Conservation (phyloP, 495 filamentous ascomycete species). For the Aspergillus egyptiacus region DNA sequence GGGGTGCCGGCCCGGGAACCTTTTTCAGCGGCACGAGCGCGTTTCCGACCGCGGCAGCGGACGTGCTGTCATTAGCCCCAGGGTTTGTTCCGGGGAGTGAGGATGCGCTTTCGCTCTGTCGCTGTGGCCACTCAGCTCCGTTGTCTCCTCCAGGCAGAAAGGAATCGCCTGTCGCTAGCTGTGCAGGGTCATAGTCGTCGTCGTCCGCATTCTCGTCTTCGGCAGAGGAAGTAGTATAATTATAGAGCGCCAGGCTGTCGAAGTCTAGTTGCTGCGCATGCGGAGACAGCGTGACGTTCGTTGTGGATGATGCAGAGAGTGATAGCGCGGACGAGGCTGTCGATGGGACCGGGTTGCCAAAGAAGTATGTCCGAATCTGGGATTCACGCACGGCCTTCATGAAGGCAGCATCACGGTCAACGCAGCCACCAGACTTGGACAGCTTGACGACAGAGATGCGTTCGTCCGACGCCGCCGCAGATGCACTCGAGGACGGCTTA, state of each 20-base stretch:
- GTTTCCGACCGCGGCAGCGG: constrained; percentile 13
- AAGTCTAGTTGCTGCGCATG: constrained; percentile 77
- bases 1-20: constrained; percentile 29
- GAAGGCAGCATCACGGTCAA: constrained; percentile 70
- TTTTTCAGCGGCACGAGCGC: constrained; percentile 30
- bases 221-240: constrained; percentile 40
- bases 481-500: constrained; percentile 50
- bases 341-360: constrained; percentile 56
- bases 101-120: constrained; percentile 18
- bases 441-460: constrained; percentile 68
- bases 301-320: constrained; percentile 29
- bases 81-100: constrained; percentile 25
- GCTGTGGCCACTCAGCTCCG: constrained; percentile 25
- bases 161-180: constrained; percentile 35
- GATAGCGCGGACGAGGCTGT: constrained; percentile 30
- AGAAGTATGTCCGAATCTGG: constrained; percentile 88
- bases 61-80: constrained; percentile 1
- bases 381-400: constrained; percentile 64
- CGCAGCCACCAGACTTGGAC: constrained; percentile 82
- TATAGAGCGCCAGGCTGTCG: constrained; percentile 64
- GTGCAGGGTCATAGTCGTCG: constrained; percentile 41
- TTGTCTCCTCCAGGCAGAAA: constrained; percentile 45
- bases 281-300: constrained; percentile 70
- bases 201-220: constrained; percentile 34
- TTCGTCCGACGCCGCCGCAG: constrained; percentile 46